These are phyloP conservation scores for Xylaria grammica DNA, from an alignment of 495 filamentous ascomycete genomes.

Conservation along the genomic window DNA sequence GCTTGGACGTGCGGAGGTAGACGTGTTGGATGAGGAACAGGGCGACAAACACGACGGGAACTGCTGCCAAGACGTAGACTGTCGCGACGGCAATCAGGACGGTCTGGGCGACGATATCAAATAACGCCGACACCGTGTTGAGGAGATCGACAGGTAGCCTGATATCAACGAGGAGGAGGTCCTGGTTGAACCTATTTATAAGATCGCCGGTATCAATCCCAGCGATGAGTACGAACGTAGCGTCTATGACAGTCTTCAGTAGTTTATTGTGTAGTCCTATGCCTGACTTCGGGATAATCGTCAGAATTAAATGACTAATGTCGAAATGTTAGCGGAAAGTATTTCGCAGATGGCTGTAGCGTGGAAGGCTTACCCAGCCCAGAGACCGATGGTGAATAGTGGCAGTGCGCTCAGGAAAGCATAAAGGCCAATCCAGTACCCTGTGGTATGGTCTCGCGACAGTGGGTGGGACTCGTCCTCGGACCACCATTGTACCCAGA, in stretches of 20 bases:
- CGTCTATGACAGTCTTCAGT: constrained; percentile 23
- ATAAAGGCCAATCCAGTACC: constrained; percentile 24
- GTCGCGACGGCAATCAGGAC: constrained; percentile 17
- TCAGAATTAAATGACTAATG: constrained; percentile 11
- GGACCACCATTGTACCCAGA: constrained; percentile 27
- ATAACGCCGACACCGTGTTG: constrained; percentile 11
- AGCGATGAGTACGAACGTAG: constrained; percentile 14
- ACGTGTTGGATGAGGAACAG: constrained; percentile 48
- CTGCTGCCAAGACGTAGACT: constrained; percentile 12
- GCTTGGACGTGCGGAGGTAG: constrained; percentile 57
- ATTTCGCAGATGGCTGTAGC: background rate
- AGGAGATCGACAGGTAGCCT: constrained; percentile 27
- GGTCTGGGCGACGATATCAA: constrained; percentile 18
- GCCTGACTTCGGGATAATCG: constrained; percentile 20
- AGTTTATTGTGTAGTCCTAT: constrained; percentile 19
- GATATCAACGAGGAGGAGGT: constrained; percentile 25
- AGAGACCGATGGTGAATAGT: constrained; percentile 2
- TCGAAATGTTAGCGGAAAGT: background rate
- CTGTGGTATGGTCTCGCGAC: constrained; percentile 11
- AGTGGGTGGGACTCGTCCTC: constrained; percentile 11
- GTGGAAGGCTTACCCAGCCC: background rate
- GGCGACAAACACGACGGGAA: constrained; percentile 36
- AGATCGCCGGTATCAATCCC: constrained; percentile 19
- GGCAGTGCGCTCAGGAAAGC: constrained; percentile 16
- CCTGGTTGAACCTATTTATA: constrained; percentile 22